Conservation (phyloP, 352 stramenopile species). For the Pythium phragmiticola region DNA sequence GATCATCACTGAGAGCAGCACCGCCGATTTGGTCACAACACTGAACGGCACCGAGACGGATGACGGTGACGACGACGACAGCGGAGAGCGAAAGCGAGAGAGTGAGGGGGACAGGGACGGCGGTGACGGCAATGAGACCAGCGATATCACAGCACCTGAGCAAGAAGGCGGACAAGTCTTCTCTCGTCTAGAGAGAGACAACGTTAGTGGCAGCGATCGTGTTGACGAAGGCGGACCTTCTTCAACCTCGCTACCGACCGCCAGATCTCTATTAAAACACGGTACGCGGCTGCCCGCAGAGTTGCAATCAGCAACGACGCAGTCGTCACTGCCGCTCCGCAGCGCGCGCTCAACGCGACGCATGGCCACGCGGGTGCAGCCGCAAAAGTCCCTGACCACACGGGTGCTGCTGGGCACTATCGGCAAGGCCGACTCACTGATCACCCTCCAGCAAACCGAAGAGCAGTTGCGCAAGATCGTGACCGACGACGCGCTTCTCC, state of each 20-base stretch:
- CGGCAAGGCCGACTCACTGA: conserved; percentile 15
- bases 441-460: conserved; percentile 15
- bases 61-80: background rate
- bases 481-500: conserved; percentile 17
- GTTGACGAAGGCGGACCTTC: background rate
- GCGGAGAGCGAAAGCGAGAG: conserved; percentile 19
- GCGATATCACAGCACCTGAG: background rate
- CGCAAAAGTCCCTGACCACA: conserved; percentile 24
- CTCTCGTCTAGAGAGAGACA: too few relatives aligned
- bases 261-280: too few relatives aligned
- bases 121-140: background rate
- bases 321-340: background rate
- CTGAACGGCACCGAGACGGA: conserved; percentile 10
- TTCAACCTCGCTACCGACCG: too few relatives aligned
- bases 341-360: conserved; percentile 7
- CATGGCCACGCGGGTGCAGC: conserved; percentile 22
- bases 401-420: conserved; percentile 16
- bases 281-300: background rate
- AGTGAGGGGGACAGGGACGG: conserved; percentile 15
- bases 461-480: conserved; percentile 18
- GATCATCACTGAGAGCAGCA: background rate
- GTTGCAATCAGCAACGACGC: background rate
- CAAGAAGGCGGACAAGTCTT: too few relatives aligned
- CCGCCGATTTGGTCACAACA: conserved; percentile 5
- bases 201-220: too few relatives aligned